Conservation (phyloP, 2,329 filamentous ascomycete genomes). For the Lachnum nothofagi region DNA sequence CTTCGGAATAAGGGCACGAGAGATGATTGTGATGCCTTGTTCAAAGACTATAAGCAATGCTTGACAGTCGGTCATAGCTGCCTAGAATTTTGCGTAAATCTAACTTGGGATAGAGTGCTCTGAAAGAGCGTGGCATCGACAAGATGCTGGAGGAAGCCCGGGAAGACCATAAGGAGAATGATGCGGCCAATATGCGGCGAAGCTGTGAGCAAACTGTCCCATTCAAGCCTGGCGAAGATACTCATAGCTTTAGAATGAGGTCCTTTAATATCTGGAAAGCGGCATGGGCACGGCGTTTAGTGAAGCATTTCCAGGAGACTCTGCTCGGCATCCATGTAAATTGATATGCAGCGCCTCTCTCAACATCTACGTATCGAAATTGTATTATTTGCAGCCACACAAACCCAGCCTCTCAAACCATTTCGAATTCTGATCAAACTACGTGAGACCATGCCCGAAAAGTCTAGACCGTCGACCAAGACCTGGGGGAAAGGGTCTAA, state of each 20-base stretch:
- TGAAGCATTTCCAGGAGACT: conserved; percentile 2
- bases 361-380: too few species aligned
- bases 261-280: background rate
- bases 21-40: conserved; percentile 78
- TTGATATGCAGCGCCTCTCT: too few species aligned
- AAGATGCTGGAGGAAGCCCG: conserved; percentile 86
- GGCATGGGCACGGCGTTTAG: conserved; percentile 17
- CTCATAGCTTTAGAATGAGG: background rate
- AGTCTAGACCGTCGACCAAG: too few species aligned
- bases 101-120: conserved; percentile 56
- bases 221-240: background rate
- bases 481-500: too few species aligned
- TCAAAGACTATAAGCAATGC: conserved; percentile 84
- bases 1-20: conserved; percentile 76
- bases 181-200: conserved; percentile 60
- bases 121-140: conserved; percentile 88
- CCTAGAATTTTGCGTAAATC: background rate
- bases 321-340: too few species aligned
- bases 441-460: too few species aligned
- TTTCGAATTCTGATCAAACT: too few species aligned
- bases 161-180: conserved; percentile 83
- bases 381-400: too few species aligned
- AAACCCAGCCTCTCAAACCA: too few species aligned
- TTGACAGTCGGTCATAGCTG: conserved; percentile 55
- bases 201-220: conserved; percentile 32